Conservation (phyloP, 495 filamentous ascomycete species). For the Hypoxylon lenormandii region DNA sequence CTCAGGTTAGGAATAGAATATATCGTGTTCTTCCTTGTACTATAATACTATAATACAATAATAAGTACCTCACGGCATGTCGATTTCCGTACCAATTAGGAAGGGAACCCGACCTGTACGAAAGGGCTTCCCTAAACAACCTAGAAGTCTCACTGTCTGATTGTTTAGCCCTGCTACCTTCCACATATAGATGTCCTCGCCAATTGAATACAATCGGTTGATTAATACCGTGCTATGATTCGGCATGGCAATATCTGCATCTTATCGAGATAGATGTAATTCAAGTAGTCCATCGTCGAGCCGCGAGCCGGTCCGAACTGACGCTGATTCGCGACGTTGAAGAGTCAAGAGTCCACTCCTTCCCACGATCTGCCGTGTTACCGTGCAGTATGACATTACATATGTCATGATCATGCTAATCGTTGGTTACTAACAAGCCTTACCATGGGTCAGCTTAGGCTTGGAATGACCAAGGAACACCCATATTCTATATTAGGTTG, state of each 20-base stretch:
- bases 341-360: neutral
- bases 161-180: constrained; percentile 13
- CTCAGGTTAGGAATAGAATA: constrained; percentile 28
- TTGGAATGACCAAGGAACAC: neutral
- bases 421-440: constrained; percentile 6
- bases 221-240: constrained; percentile 2
- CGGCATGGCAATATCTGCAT: neutral
- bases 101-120: constrained; percentile 29
- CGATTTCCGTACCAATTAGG: constrained; percentile 35
- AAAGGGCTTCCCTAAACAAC: constrained; percentile 10
- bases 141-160: neutral
- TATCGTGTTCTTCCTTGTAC: constrained; percentile 26
- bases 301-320: neutral
- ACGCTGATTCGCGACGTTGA: neutral
- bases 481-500: neutral
- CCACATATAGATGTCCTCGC: constrained; percentile 30
- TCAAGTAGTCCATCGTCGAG: neutral
- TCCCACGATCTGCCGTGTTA: neutral
- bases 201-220: constrained; percentile 30
- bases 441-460: neutral
- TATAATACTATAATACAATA: neutral
- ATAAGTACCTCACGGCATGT: constrained; percentile 30
- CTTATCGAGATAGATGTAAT: neutral
- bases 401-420: constrained; percentile 4
- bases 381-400: neutral